phyloP scores from a whole-genome alignment of 805 yeast genomes.

The Candida stauntonica region DNA sequence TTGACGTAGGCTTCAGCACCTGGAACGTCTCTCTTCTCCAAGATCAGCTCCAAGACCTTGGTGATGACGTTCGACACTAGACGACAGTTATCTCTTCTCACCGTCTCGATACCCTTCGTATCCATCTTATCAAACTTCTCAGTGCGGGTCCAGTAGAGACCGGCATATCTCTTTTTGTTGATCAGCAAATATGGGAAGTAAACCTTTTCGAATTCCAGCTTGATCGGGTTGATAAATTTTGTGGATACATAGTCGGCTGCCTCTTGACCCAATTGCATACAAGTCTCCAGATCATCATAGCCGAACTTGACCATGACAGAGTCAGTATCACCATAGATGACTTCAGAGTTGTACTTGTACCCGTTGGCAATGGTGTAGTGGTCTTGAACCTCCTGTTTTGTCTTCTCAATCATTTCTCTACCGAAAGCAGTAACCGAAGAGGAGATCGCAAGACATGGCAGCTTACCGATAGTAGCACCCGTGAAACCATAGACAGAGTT shows the following conservation, averaged over 20 bases:
- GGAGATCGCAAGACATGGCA: constrained; percentile 95
- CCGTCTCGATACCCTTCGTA: constrained; percentile 97
- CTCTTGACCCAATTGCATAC: constrained; percentile 90
- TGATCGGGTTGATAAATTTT: constrained; percentile 78
- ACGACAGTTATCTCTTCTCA: constrained; percentile 95
- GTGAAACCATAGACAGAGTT: constrained; percentile 98
- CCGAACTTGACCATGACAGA: constrained; percentile 99
- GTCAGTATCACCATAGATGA: constrained; percentile 97
- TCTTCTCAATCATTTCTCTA: constrained; percentile 91
- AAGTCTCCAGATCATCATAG: constrained; percentile 65
- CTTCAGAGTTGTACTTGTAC: constrained; percentile 76
- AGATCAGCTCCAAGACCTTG: constrained; percentile 75
- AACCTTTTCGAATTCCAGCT: constrained; percentile 93
- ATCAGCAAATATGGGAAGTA: constrained; percentile 91
- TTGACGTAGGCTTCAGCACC: constrained; percentile 85
- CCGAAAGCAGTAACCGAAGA: constrained; percentile 96
- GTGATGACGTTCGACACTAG: constrained; percentile 93
- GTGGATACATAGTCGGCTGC: constrained; percentile 88
- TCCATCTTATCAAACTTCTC: constrained; percentile 95
- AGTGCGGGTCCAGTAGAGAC: constrained; percentile 91
- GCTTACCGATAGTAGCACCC: constrained; percentile 96
- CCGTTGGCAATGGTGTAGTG: constrained; percentile 81
- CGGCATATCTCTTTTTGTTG: constrained; percentile 96
- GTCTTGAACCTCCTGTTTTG: constrained; percentile 81
- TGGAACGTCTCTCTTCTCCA: constrained; percentile 81